Percentiles rank a stretch among this genome's conserved stretches.
Evolutionary conservation across 2,329 filamentous ascomycete species (phyloP).

Genomic region (Cladosporium colombiae): DNA sequence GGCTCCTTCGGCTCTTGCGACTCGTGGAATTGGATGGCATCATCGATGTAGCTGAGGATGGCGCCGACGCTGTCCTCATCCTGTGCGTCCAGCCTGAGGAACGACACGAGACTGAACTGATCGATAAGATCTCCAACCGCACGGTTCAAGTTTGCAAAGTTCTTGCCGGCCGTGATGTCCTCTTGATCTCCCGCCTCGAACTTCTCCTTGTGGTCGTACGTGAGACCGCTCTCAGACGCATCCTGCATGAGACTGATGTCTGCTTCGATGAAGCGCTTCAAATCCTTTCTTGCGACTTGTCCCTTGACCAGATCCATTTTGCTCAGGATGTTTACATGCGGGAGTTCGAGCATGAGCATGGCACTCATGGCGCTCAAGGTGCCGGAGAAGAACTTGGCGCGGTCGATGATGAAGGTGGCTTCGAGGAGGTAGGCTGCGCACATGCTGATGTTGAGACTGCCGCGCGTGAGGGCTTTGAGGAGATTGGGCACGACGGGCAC

Average conservation of each 20-base stretch:
- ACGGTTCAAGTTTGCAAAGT: slow-evolving; percentile 79
- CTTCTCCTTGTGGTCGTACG: slow-evolving; percentile 43
- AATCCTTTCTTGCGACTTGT: slow-evolving; percentile 79
- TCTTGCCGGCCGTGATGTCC: slow-evolving; percentile 68
- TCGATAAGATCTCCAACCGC: slow-evolving; percentile 91
- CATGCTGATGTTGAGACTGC: slow-evolving; percentile 82
- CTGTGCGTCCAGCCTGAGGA: slow-evolving; percentile 83
- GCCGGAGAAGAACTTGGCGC: slow-evolving; percentile 95
- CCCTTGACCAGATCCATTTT: slow-evolving; percentile 98
- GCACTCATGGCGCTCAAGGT: slow-evolving; percentile 96
- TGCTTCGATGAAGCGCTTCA: slow-evolving; percentile 87
- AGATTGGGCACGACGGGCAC: slow-evolving; percentile 87
- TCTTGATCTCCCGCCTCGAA: slow-evolving; percentile 54
- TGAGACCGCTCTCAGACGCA: slow-evolving; percentile 60
- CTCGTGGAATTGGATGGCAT: slow-evolving; percentile 90
- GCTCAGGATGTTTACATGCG: slow-evolving; percentile 91
- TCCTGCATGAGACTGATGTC: slow-evolving; percentile 82
- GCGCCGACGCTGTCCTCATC: slow-evolving; percentile 87
- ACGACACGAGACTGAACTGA: slow-evolving; percentile 97
- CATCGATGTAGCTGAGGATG: slow-evolving; percentile 89
- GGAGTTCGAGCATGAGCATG: slow-evolving; percentile 98
- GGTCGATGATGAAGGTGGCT: slow-evolving; percentile 91
- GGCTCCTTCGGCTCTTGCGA: slow-evolving; percentile 89
- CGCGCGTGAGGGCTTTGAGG: slow-evolving; percentile 77
- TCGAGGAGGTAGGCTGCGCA: slow-evolving; percentile 95